phyloP scores from a whole-genome alignment of 805 yeast species.

The Sungouiella blattae region DNA sequence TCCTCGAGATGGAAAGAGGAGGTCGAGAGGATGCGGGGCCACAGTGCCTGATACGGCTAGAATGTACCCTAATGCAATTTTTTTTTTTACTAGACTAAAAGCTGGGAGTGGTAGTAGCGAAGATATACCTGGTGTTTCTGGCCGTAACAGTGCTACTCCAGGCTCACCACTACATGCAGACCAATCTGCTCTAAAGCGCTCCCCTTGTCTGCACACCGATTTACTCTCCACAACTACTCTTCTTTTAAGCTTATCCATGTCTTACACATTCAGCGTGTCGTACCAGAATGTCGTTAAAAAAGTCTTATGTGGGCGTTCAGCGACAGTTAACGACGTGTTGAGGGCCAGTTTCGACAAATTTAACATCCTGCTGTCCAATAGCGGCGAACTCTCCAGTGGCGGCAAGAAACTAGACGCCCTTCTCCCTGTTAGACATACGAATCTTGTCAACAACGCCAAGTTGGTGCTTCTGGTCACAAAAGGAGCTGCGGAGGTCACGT shows the following conservation, averaged over 20 bases:
- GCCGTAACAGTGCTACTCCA: too few species aligned
- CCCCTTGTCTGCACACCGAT: too few species aligned
- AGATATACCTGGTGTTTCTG: too few species aligned
- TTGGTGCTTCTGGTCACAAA: constrained; percentile 15
- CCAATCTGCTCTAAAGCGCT: too few species aligned
- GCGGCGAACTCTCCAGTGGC: constrained; percentile 26
- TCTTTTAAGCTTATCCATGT: constrained; percentile 7
- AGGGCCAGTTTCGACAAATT: constrained; percentile 23
- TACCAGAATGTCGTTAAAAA: constrained; percentile 24
- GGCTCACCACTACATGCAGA: too few species aligned
- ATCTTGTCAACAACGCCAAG: constrained; percentile 32
- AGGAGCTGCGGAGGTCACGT: neutral
- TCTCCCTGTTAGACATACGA: constrained; percentile 31
- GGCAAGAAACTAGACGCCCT: constrained; percentile 29
- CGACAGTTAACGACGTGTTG: constrained; percentile 29
- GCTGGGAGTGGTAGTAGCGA: too few species aligned
- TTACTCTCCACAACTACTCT: too few species aligned
- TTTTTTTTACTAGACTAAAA: too few species aligned
- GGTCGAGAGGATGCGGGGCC: constrained; percentile 16
- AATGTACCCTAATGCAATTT: too few species aligned
- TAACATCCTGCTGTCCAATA: constrained; percentile 14
- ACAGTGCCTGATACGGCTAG: too few species aligned
- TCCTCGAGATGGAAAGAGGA: constrained; percentile 52
- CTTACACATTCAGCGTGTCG: constrained; percentile 22
- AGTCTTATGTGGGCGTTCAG: constrained; percentile 21